A percentile compares a stretch with the other conserved stretches of the same genome.
These are phyloP conservation scores for Rhodotorula graminis DNA, from an alignment of 768 basidiomycete species.

Conservation along the genomic window DNA sequence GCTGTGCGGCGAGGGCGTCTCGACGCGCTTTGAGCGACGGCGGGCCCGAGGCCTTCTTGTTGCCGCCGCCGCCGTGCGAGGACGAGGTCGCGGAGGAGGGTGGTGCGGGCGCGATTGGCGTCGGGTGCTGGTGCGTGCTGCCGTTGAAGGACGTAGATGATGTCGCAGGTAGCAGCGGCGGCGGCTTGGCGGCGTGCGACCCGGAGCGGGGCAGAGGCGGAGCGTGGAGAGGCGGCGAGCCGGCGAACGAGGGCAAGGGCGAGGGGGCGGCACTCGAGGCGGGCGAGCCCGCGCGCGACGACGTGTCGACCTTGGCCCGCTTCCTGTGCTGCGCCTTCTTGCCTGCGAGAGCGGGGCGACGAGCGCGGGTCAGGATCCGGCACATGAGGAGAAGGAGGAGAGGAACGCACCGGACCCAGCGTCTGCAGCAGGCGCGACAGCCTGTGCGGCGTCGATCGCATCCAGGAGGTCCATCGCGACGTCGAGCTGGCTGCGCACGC, in stretches of 20 bases:
- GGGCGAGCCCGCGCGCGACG: constrained; percentile 9
- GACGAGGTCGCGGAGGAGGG: too few relatives aligned
- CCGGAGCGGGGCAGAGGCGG: background rate
- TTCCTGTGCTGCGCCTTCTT: constrained; percentile 28
- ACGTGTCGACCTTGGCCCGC: constrained; percentile 11
- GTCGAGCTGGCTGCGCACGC: constrained; percentile 18
- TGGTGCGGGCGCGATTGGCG: constrained; percentile 1
- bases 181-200: background rate
- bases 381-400: too few relatives aligned
- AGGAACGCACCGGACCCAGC: background rate
- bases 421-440: background rate
- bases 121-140: background rate
- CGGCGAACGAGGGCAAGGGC: constrained; percentile 7
- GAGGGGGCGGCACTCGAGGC: constrained; percentile 20
- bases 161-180: background rate
- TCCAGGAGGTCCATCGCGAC: constrained; percentile 9
- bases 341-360: too few relatives aligned
- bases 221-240: background rate
- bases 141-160: background rate
- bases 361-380: too few relatives aligned
- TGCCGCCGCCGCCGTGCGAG: too few relatives aligned
- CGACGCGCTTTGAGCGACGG: constrained; percentile 38
- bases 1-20: constrained; percentile 45
- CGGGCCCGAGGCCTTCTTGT: constrained; percentile 33
- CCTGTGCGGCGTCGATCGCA: constrained; percentile 7